Evolutionary conservation across 192 early-diverging fungal species (phyloP).

Genomic region (Kickxella alabastrina): DNA sequence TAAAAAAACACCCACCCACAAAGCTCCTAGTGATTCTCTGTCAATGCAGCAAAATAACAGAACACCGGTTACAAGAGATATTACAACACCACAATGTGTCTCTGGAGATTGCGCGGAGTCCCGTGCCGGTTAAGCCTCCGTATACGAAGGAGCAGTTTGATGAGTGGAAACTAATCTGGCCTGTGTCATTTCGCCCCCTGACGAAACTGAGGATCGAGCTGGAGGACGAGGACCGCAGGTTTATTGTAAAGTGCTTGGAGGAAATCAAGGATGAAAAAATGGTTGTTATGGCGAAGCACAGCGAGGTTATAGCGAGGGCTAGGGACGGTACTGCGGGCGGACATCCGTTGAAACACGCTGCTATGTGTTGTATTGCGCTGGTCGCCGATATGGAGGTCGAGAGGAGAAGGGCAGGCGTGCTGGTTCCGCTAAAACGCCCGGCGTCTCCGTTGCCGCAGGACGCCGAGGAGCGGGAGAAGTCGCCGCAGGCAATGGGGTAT

Average conservation of each 20-base stretch:
- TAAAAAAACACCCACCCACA: neutral
- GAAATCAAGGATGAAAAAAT: neutral
- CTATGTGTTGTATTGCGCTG: conserved; percentile 70
- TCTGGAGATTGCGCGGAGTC: conserved; percentile 2
- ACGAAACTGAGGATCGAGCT: conserved; percentile 11
- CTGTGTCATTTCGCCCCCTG: conserved; percentile 65
- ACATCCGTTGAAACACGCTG: conserved; percentile 75
- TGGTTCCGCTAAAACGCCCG: too few relatives aligned
- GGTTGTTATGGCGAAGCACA: conserved; percentile 38
- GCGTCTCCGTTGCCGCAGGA: too few relatives aligned
- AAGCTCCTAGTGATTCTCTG: conserved; percentile 23
- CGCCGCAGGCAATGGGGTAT: conserved; percentile 49
- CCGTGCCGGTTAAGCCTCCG: conserved; percentile 61
- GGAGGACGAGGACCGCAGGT: conserved; percentile 11
- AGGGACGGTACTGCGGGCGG: too few relatives aligned
- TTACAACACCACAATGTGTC: conserved; percentile 26
- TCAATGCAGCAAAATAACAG: conserved; percentile 18
- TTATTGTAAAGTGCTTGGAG: conserved; percentile 8
- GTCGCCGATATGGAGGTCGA: conserved; percentile 60
- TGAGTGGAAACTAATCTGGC: conserved; percentile 78
- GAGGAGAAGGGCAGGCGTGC: neutral
- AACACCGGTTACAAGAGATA: neutral
- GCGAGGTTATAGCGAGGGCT: too few relatives aligned
- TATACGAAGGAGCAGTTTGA: conserved; percentile 69
- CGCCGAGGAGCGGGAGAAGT: neutral